phyloP scores from a whole-genome alignment of 2,329 filamentous ascomycete species.

The Cladosporium sp. region DNA sequence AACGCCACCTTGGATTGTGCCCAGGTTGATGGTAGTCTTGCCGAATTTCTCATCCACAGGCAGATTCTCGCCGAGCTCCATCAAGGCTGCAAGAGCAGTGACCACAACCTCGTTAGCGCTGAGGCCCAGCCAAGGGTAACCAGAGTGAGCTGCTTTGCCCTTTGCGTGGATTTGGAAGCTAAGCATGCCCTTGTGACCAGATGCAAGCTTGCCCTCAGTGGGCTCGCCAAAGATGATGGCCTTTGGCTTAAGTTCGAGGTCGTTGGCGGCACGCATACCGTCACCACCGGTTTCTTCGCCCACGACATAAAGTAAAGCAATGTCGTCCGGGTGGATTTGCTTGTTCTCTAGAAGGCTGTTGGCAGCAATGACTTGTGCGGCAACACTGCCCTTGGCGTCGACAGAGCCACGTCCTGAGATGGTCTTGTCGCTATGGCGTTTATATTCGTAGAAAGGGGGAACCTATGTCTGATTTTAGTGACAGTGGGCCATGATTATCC shows the following conservation, averaged over 20 bases:
- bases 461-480: constrained; percentile 3
- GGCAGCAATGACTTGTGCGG: constrained; percentile 68
- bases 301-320: constrained; percentile 60
- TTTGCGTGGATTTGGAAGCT: constrained; percentile 62
- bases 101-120: constrained; percentile 80
- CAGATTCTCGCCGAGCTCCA: constrained; percentile 59
- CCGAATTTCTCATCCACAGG: constrained; percentile 75
- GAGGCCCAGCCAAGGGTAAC: constrained; percentile 85
- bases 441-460: constrained; percentile 68
- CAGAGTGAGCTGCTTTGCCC: constrained; percentile 79
- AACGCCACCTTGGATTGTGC: constrained; percentile 71
- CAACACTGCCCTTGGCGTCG: constrained; percentile 56
- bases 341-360: constrained; percentile 44
- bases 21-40: constrained; percentile 85
- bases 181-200: constrained; percentile 85
- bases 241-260: constrained; percentile 44
- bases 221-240: constrained; percentile 89
- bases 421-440: constrained; percentile 46
- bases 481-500: neutral
- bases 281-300: constrained; percentile 78
- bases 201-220: constrained; percentile 79
- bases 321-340: constrained; percentile 38
- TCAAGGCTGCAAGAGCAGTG: constrained; percentile 62
- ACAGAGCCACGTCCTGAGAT: constrained; percentile 66
- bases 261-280: constrained; percentile 64